These are phyloP conservation scores for Candida sithepensis DNA, from an alignment of 805 yeast species.

Conservation along the genomic window DNA sequence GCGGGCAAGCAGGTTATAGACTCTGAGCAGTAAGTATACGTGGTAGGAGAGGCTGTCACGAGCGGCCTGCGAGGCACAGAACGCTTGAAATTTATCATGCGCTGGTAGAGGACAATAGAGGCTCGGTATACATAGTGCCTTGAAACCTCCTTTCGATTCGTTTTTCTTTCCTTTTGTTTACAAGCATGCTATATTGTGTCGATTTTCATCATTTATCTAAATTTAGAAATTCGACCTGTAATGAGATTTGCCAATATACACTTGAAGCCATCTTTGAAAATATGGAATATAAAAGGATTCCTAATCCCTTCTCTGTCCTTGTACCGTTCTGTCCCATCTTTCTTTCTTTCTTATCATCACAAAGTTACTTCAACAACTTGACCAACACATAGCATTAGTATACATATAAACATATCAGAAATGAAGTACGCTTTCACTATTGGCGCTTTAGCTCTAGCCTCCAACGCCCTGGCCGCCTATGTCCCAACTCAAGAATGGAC, in stretches of 20 bases:
- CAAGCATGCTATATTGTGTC: not conserved
- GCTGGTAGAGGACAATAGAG: not conserved
- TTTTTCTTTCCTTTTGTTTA: not conserved
- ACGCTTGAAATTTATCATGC: too few relatives aligned
- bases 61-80: too few relatives aligned
- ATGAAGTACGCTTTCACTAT: constrained; percentile 39
- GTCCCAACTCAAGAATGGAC: constrained; percentile 61
- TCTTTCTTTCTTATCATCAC: not conserved
- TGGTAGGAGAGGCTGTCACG: too few relatives aligned
- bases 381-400: not conserved
- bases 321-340: not conserved
- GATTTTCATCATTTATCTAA: not conserved
- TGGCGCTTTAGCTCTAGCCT: constrained; percentile 37
- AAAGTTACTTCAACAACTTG: not conserved
- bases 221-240: not conserved
- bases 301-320: not conserved
- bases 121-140: not conserved
- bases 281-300: not conserved
- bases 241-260: not conserved
- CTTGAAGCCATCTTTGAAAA: not conserved
- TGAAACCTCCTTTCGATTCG: constrained; percentile 4
- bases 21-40: too few relatives aligned
- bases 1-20: too few relatives aligned
- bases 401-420: constrained; percentile 16
- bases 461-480: constrained; percentile 49